Evolutionary conservation across 768 basidiomycete genomes (phyloP), one percentile per base, ranked within the genome.

Genomic region (Trichaptum fuscoviolaceum): DNA sequence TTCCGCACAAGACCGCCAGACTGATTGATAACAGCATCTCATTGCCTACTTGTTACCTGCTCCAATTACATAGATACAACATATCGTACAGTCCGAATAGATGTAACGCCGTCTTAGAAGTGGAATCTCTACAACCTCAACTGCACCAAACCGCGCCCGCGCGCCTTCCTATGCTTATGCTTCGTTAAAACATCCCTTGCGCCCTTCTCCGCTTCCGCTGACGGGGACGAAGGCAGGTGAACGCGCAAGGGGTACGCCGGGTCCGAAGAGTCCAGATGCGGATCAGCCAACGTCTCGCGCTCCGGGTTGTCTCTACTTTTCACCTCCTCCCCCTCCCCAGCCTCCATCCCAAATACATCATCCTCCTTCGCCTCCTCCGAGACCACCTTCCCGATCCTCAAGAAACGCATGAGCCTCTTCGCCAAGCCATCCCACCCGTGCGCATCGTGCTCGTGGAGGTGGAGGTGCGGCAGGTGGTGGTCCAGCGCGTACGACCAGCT

Each of bases 401-500:
- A 12, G 30, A 30, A 4, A 20, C 42, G 6, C 5, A 12, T 12
- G 6, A 52, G 42, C 42, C 42, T 20, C 20, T 12, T 52, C 42
- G 42, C 42, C 42, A 52, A 52, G 15, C 15, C 42, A 12, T 12
- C 10, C 42, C 42, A 52, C 42, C 15, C 42, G 52, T 74, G 72
- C 62, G 73, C 71, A 63, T 84, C 4, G 86, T 87, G 67, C 87
- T 85, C 0, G 88, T 89, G 26, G 82, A 83, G 36, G 80, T 79
- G 15, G 74, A 52, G 42, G 42, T 74, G 4, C 71, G 74, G 1
- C 77, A 72, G 0, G 72, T 75, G 18, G 76, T 73, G 58, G 75
- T 78, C 57, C 81, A 65, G 17, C 71, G 59, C 27, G 72, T 64
- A 1, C 71, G 68, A 24, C 69, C 78, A 7, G 82, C 71, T 87